Evolutionary conservation across 345 rosid species (phyloP).

Genomic region (Carallia pectinifolia): DNA sequence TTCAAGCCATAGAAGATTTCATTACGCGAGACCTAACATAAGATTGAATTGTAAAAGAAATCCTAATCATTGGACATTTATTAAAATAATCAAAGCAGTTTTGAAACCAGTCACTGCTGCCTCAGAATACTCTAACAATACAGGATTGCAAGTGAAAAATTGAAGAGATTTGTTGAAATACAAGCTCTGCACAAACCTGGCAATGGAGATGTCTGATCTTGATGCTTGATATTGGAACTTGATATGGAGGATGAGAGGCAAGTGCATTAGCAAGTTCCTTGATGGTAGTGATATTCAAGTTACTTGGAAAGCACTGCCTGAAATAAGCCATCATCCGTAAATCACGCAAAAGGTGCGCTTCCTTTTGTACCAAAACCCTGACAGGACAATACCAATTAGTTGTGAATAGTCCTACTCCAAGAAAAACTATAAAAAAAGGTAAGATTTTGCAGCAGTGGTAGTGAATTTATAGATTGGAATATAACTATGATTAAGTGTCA

Average conservation of each 20-base stretch:
- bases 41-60: conserved; percentile 20
- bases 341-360: conserved; percentile 74
- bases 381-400: conserved; percentile 8
- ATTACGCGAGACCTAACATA: conserved; percentile 53
- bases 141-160: neutral
- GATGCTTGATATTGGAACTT: conserved; percentile 74
- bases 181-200: conserved; percentile 49
- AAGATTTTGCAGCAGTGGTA: neutral
- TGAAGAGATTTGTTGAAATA: neutral
- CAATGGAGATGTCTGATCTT: conserved; percentile 76
- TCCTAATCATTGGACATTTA: neutral
- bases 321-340: conserved; percentile 74
- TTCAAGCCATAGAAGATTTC: conserved; percentile 82
- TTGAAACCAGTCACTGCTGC: conserved; percentile 7
- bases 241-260: conserved; percentile 81
- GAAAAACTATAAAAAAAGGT: neutral
- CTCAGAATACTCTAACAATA: neutral
- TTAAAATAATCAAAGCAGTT: neutral
- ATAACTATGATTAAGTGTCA: no score
- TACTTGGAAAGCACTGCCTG: conserved; percentile 70
- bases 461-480: neutral
- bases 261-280: conserved; percentile 85
- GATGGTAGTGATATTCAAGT: conserved; percentile 54
- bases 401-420: neutral
- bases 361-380: conserved; percentile 65